Evolutionary conservation across 2,329 filamentous ascomycete species (phyloP).

Genomic region (Zopfia rhizophila): DNA sequence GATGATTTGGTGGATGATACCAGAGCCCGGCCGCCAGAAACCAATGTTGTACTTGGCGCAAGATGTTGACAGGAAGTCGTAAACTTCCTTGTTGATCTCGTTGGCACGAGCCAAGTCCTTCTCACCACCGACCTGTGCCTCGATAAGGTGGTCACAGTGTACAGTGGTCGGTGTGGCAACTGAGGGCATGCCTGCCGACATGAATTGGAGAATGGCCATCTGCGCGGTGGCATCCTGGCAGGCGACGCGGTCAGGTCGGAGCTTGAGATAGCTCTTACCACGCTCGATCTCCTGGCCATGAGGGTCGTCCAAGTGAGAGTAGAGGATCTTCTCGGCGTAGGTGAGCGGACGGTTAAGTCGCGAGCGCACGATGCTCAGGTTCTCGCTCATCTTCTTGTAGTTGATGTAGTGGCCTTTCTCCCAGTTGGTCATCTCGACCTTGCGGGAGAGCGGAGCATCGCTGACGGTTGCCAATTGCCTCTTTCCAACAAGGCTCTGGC

Average conservation of each 20-base stretch:
- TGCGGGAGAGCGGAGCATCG: slow-evolving; percentile 87
- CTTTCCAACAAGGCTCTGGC: slow-evolving; percentile 72
- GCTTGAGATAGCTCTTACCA: slow-evolving; percentile 93
- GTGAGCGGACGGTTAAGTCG: slow-evolving; percentile 94
- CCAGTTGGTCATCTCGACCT: slow-evolving; percentile 98
- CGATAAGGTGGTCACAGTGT: slow-evolving; percentile 99
- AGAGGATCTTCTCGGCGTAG: slow-evolving; percentile 98
- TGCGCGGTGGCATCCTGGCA: slow-evolving; percentile 99
- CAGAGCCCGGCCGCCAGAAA: slow-evolving; percentile 98
- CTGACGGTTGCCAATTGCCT: slow-evolving; percentile 82
- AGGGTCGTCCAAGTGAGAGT: slow-evolving; percentile 98
- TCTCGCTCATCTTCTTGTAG: slow-evolving; percentile 99
- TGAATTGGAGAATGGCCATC: slow-evolving; percentile 99
- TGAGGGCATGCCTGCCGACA: slow-evolving; percentile 96
- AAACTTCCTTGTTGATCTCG: slow-evolving; percentile 98
- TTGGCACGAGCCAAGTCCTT: slow-evolving; percentile 94
- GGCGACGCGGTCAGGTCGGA: slow-evolving; percentile 96
- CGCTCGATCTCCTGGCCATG: slow-evolving; percentile 96
- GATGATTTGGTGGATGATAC: slow-evolving; percentile 99
- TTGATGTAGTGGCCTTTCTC: slow-evolving; percentile 98
- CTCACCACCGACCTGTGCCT: slow-evolving; percentile 90
- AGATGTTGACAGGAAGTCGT: slow-evolving; percentile 92
- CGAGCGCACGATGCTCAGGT: slow-evolving; percentile 87
- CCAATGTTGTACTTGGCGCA: slow-evolving; percentile 99
- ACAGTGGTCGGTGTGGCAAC: slow-evolving; percentile 96